Conservation (phyloP, 2,329 filamentous ascomycete species). For the Colletotrichum godetiae region DNA sequence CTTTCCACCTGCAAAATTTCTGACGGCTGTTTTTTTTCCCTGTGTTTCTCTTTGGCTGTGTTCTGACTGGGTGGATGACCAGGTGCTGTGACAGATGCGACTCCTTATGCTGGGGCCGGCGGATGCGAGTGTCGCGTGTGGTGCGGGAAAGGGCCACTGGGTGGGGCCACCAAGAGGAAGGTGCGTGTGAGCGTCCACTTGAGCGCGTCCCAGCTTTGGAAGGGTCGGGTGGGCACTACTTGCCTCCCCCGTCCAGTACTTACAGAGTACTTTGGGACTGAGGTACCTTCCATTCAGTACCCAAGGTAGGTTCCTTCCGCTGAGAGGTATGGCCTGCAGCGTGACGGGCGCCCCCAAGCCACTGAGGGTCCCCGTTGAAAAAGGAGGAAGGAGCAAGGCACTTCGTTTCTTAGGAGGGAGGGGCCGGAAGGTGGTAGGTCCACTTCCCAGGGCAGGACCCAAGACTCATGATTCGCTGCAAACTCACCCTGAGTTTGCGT, state of each 20-base stretch:
- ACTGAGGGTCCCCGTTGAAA: not conserved
- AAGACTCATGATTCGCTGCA: constrained; percentile 1
- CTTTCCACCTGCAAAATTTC: constrained; percentile 31
- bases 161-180: constrained; percentile 1
- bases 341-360: constrained; percentile 30
- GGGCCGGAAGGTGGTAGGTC: not conserved
- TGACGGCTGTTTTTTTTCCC: constrained; percentile 4
- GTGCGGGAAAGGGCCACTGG: constrained; percentile 4
- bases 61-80: not conserved
- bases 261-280: too few species aligned
- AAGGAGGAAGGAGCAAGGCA: not conserved
- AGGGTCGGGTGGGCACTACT: not conserved
- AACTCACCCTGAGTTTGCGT: constrained; percentile 4
- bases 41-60: not conserved
- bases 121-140: constrained; percentile 32
- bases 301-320: too few species aligned
- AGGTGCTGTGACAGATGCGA: constrained; percentile 15
- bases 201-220: not conserved
- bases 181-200: not conserved
- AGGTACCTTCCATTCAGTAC: too few species aligned
- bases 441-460: not conserved
- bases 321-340: constrained; percentile 19
- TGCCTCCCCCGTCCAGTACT: not conserved
- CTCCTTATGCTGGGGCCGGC: constrained; percentile 3
- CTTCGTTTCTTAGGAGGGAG: not conserved